phyloP scores from a whole-genome alignment of 192 early-diverging fungal species.

The Backusella circina region DNA sequence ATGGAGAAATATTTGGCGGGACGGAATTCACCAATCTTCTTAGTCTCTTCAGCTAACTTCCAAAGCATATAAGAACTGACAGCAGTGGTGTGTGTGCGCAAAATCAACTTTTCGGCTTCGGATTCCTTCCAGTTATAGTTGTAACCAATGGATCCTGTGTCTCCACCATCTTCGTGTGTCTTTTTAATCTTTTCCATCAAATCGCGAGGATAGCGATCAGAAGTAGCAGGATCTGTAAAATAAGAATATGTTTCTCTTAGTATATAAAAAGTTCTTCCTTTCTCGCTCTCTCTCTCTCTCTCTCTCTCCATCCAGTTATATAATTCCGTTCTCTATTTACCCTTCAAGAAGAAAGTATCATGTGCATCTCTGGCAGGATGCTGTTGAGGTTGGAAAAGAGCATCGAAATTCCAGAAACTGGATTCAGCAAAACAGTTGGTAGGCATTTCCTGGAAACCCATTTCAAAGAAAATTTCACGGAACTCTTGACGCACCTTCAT shows the following conservation, averaged over 20 bases:
- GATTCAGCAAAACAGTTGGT: slow-evolving; percentile 96
- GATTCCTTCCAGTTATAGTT: slow-evolving; percentile 89
- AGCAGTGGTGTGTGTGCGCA: slow-evolving; percentile 97
- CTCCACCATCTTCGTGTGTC: slow-evolving; percentile 91
- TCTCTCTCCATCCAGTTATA: not conserved
- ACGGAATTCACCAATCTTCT: slow-evolving; percentile 60
- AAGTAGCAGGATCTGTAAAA: slow-evolving; percentile 60
- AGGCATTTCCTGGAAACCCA: slow-evolving; percentile 99
- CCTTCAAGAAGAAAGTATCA: slow-evolving; percentile 78
- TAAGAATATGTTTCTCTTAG: not conserved
- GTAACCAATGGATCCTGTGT: slow-evolving; percentile 90
- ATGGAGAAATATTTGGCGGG: slow-evolving; percentile 99
- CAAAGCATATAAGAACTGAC: slow-evolving; percentile 91
- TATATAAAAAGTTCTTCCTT: not conserved
- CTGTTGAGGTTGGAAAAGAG: slow-evolving; percentile 98
- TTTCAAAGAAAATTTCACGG: slow-evolving; percentile 98
- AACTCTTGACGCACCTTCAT: slow-evolving; percentile 99
- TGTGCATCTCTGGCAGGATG: slow-evolving; percentile 89
- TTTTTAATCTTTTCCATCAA: slow-evolving; percentile 89
- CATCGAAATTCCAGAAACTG: slow-evolving; percentile 99
- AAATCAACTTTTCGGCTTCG: slow-evolving; percentile 89
- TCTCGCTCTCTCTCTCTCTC: not conserved
- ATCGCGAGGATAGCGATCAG: slow-evolving; percentile 75
- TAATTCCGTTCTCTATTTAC: slow-evolving; percentile 21
- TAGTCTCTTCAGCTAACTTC: slow-evolving; percentile 82